These are phyloP conservation scores for Trichocladium uniseriatum DNA, from an alignment of 495 filamentous ascomycete genomes.

Conservation along the genomic window DNA sequence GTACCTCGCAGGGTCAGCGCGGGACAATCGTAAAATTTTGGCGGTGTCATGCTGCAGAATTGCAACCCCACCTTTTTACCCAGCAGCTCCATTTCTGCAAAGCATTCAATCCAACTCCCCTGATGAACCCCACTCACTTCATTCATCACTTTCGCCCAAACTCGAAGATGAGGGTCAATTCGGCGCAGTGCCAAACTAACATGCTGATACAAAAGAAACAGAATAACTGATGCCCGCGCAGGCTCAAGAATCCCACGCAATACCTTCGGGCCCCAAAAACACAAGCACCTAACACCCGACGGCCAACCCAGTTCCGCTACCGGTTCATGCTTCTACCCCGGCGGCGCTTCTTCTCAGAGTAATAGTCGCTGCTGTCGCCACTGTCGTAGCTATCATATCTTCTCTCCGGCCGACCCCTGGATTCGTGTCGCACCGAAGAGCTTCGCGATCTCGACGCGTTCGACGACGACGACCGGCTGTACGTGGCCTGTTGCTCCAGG, in stretches of 20 bases:
- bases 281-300: background rate
- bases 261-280: too few relatives aligned
- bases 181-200: too few relatives aligned
- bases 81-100: background rate
- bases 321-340: constrained; percentile 6
- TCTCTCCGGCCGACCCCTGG: constrained; percentile 3
- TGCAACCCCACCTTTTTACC: background rate
- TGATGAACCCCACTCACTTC: too few relatives aligned
- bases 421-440: constrained; percentile 1
- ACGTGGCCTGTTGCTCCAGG: constrained; percentile 9
- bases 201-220: background rate
- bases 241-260: too few relatives aligned
- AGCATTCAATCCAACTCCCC: too few relatives aligned
- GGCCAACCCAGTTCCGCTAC: background rate
- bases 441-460: constrained; percentile 1
- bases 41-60: constrained; percentile 25
- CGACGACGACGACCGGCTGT: constrained; percentile 6
- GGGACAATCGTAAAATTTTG: constrained; percentile 20
- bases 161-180: background rate
- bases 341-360: constrained; percentile 11
- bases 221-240: too few relatives aligned
- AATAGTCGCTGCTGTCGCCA: constrained; percentile 4
- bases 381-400: constrained; percentile 11
- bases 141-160: too few relatives aligned
- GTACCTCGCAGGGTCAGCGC: constrained; percentile 1